Evolutionary conservation across 306 rosid species (phyloP), one percentile per base, ranked within the genome.

Genomic region (Clitoria ternatea): DNA sequence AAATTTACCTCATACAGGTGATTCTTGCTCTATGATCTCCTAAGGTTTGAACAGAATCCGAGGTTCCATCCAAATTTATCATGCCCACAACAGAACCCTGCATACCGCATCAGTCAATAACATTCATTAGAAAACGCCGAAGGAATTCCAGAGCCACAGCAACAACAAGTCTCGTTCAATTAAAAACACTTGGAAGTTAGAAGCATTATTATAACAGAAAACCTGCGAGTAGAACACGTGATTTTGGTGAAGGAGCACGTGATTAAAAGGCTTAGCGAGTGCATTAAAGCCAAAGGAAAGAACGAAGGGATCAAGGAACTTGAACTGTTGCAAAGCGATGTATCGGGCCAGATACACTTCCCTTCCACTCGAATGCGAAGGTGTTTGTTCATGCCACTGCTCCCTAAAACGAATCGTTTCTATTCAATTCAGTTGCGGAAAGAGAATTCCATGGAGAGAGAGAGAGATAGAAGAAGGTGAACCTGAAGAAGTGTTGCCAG

Each of bases 401-500:
- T 84, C 82, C 61, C 97, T 68, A 56, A 15, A 29, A 18, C 0
- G 2, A 5, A 3, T 1, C n/a, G 29, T 17, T 59, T 59, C 27
- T 3, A 29, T 9, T 65, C 37, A 5, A 33, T 18, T 53, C 23
- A 27, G 18, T 4, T 2, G 15, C 27, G 15, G 42, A 17, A 19
- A 18, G 52, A 22, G 11, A 53, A 61, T 22, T 7, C 45, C n/a
- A 15, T 14, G 32, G 2, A 15, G 14, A 40, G n/a, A 18, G 22
- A 67, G n/a, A 43, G 6, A 17, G 27, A 27, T 2, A 1, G 27
- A 10, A 13, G 18, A 15, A 45, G 7, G 7, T 36, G 14, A 56
- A 91, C 96, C 88, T 81, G 89, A 80, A 87, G 75, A 81, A 54
- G 30, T 45, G 90, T 8, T 48, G 86, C 96, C 96, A 92, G 44